These are phyloP conservation scores for Heliosperma pusillum DNA, from an alignment of 148 eudicot genomes.

Conservation along the genomic window DNA sequence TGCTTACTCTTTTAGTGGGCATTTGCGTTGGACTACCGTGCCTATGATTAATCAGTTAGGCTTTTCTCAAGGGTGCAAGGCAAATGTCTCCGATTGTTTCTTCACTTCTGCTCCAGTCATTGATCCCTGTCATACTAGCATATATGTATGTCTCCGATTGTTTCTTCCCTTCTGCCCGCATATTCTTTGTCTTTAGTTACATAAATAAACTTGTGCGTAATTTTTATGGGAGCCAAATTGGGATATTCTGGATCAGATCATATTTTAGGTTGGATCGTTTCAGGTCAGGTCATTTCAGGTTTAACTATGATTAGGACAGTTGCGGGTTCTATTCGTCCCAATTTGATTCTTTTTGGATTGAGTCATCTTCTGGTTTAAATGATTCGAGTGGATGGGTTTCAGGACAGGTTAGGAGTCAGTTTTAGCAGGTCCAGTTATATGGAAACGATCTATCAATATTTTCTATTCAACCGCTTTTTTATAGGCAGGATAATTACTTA, in stretches of 20 bases:
- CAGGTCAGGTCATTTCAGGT: background rate
- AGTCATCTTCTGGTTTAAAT: background rate
- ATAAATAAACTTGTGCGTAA: background rate
- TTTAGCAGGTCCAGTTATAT: no score
- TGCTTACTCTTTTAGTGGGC: constrained; percentile 57
- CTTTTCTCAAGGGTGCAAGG: constrained; percentile 76
- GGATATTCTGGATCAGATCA: no score
- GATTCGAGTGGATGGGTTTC: background rate
- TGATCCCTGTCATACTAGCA: constrained; percentile 83
- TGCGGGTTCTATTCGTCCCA: background rate
- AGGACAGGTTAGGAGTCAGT: no score
- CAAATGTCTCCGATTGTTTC: constrained; percentile 57
- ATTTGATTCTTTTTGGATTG: background rate
- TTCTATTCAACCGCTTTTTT: background rate
- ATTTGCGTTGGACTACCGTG: constrained; percentile 53
- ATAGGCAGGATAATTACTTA: background rate
- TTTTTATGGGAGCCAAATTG: no score
- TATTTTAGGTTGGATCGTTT: no score
- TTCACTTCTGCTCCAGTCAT: constrained; percentile 62
- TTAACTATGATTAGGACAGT: background rate
- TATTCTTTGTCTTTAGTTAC: background rate
- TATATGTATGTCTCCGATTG: constrained; percentile 44
- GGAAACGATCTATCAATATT: no score
- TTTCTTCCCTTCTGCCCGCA: background rate
- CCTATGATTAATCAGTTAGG: constrained; percentile 64